A percentile compares a stretch with the other conserved stretches of the same genome.
Evolutionary conservation across 2,329 filamentous ascomycete species (phyloP).

Genomic region (Stachybotrys echinatus): DNA sequence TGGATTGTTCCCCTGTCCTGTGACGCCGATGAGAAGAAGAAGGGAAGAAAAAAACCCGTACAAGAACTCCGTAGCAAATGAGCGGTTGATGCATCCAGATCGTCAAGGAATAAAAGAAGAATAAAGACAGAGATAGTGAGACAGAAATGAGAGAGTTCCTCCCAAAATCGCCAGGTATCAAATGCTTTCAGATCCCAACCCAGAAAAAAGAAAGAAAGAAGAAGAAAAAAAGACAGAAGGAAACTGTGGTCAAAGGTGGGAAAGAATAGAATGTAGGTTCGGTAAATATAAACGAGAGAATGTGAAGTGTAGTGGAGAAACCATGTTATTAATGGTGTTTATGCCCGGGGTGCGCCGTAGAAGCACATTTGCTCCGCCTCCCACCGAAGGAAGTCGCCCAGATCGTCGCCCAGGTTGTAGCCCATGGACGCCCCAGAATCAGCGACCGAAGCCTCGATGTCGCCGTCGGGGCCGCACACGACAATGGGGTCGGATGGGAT

Average conservation of each 20-base stretch:
- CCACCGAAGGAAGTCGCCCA: conserved; percentile 55
- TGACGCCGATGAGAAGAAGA: too few relatives aligned
- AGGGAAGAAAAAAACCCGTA: neutral
- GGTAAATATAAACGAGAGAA: too few relatives aligned
- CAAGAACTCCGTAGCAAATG: neutral
- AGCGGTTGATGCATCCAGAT: neutral
- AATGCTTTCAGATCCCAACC: neutral
- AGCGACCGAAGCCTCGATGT: conserved; percentile 19
- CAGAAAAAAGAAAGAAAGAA: conserved; percentile 4
- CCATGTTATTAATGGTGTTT: too few relatives aligned
- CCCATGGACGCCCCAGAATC: conserved; percentile 49
- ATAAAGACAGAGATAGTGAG: neutral
- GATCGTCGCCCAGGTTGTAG: conserved; percentile 53
- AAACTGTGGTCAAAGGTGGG: neutral
- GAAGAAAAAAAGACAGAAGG: conserved; percentile 3
- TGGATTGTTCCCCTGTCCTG: too few relatives aligned
- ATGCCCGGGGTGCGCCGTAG: conserved; percentile 9
- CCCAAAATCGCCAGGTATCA: conserved; percentile 1
- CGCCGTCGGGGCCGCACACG: conserved; percentile 29
- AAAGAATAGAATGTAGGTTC: too few relatives aligned
- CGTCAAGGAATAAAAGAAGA: neutral
- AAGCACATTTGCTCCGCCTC: conserved; percentile 45
- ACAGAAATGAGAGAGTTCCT: neutral
- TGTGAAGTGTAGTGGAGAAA: too few relatives aligned
- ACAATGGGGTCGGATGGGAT: conserved; percentile 47